Conservation (phyloP, 305 asterid genomes). For the Solanum hybrid region DNA sequence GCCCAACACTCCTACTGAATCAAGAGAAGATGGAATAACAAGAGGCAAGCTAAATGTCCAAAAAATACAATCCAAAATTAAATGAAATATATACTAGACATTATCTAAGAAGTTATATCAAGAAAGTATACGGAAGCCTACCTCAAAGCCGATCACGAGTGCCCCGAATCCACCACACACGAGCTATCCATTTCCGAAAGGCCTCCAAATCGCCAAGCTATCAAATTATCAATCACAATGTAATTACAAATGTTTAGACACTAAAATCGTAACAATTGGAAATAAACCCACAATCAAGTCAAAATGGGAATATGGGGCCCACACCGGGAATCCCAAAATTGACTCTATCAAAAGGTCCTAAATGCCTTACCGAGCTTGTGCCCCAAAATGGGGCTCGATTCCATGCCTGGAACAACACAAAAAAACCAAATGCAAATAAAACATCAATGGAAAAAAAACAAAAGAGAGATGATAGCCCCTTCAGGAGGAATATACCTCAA, state of each 20-base stretch:
- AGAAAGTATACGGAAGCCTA: background rate
- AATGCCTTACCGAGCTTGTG: background rate
- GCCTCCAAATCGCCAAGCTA: background rate
- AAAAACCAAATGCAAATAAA: no score
- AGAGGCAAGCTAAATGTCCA: background rate
- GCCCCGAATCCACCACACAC: background rate
- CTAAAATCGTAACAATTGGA: background rate
- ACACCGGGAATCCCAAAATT: background rate
- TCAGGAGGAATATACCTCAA: background rate
- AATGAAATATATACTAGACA: background rate
- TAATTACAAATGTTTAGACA: background rate
- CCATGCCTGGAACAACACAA: background rate
- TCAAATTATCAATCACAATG: background rate
- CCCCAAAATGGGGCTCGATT: background rate
- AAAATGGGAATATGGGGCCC: background rate
- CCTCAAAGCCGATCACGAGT: background rate
- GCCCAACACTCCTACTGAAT: background rate
- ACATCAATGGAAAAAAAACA: background rate
- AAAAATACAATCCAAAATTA: background rate
- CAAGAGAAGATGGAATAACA: background rate
- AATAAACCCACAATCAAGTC: background rate
- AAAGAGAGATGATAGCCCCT: background rate
- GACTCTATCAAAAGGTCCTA: background rate
- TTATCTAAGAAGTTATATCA: background rate
- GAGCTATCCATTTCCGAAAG: no score